phyloP scores from a whole-genome alignment of 768 basidiomycete species.

The Leccinum arenicola region DNA sequence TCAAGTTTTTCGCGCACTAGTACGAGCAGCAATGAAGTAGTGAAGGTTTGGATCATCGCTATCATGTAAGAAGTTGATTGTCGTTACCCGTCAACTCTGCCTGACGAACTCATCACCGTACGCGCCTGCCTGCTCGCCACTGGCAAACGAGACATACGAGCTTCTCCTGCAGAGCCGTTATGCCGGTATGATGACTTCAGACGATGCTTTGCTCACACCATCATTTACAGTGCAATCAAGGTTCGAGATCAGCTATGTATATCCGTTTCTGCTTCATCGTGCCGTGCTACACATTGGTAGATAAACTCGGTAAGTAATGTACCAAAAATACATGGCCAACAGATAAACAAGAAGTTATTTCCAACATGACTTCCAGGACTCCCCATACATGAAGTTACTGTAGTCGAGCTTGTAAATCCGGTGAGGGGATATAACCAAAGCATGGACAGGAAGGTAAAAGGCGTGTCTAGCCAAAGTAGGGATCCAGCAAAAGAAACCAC shows the following conservation, averaged over 20 bases:
- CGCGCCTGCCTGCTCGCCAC: neutral
- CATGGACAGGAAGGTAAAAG: slow-evolving; percentile 15
- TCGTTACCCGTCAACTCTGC: neutral
- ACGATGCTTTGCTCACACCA: neutral
- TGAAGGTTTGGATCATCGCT: neutral
- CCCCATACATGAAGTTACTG: slow-evolving; percentile 11
- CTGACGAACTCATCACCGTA: neutral
- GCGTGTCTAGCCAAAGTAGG: slow-evolving; percentile 20
- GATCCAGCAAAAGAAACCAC: slow-evolving; percentile 15
- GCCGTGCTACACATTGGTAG: neutral
- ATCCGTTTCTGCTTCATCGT: neutral
- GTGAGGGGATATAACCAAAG: slow-evolving; percentile 13
- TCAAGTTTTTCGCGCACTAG: neutral
- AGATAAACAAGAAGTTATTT: slow-evolving; percentile 1
- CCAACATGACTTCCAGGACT: slow-evolving; percentile 21
- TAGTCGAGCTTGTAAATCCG: slow-evolving; percentile 12
- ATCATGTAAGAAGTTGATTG: neutral
- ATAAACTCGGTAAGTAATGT: neutral
- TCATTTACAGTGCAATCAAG: neutral
- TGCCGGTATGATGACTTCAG: neutral
- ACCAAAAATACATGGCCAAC: neutral
- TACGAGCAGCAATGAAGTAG: neutral
- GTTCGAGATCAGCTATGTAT: neutral
- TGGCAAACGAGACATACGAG: neutral
- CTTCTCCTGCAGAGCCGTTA: neutral